These are phyloP conservation scores for Sisymbrium irio DNA, from an alignment of 345 rosid species.

Conservation along the genomic window DNA sequence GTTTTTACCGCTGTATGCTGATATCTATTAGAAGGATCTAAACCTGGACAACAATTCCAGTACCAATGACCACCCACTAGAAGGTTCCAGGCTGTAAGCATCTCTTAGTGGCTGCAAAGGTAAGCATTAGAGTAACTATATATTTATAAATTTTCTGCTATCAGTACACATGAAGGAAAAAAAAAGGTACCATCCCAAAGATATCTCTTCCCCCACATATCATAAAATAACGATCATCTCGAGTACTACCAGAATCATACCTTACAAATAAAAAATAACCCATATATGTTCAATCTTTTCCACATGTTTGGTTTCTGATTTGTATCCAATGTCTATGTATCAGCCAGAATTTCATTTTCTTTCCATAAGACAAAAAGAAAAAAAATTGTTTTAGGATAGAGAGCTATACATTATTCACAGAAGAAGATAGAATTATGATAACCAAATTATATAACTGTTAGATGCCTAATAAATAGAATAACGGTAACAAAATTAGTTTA, in stretches of 20 bases:
- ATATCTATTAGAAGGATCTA: conserved; percentile 70
- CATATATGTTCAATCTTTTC: conserved; percentile 69
- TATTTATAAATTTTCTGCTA: neutral
- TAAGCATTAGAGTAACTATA: neutral
- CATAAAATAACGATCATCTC: conserved; percentile 73
- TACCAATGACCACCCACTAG: conserved; percentile 70
- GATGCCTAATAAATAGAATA: neutral
- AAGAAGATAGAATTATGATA: no score
- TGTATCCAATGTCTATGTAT: conserved; percentile 85
- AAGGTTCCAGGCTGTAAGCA: conserved; percentile 67
- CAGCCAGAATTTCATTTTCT: conserved; percentile 64
- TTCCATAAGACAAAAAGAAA: neutral
- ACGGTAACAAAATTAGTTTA: neutral
- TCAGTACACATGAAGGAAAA: neutral
- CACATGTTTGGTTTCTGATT: conserved; percentile 62
- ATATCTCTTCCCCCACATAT: conserved; percentile 83
- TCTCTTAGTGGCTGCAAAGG: conserved; percentile 68
- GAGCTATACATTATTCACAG: no score
- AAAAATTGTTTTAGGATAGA: no score
- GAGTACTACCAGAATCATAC: conserved; percentile 80
- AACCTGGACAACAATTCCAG: conserved; percentile 77
- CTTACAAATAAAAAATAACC: conserved; percentile 37
- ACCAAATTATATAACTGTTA: neutral
- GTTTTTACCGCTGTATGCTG: conserved; percentile 75
- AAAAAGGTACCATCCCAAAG: conserved; percentile 54